phyloP scores from a whole-genome alignment of 2,329 filamentous ascomycete genomes.

The Alternaria angustiovoidea region DNA sequence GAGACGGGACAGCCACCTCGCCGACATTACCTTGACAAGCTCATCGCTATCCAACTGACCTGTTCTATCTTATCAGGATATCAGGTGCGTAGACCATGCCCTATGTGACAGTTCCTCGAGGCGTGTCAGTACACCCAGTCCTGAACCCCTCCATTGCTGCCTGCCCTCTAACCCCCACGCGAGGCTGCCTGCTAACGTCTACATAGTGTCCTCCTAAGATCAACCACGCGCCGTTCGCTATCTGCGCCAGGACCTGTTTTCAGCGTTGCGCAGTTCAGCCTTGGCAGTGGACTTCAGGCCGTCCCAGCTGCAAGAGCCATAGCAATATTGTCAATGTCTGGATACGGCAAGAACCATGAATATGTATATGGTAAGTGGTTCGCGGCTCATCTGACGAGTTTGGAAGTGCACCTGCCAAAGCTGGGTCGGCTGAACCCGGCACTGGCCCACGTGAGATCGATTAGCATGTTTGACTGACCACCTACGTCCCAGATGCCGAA shows the following conservation, averaged over 20 bases:
- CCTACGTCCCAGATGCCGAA: conserved; percentile 63
- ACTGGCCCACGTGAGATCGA: conserved; percentile 47
- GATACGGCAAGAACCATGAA: conserved; percentile 78
- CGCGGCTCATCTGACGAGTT: conserved; percentile 52
- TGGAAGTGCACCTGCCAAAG: conserved; percentile 46
- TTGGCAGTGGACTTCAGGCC: conserved; percentile 62
- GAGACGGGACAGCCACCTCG: conserved; percentile 20
- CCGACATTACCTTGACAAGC: conserved; percentile 18
- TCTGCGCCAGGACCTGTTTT: conserved; percentile 36
- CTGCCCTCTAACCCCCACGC: conserved; percentile 33
- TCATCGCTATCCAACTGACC: conserved; percentile 48
- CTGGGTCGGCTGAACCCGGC: conserved; percentile 47
- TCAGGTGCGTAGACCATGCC: conserved; percentile 43
- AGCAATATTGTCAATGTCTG: conserved; percentile 77
- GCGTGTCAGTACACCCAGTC: conserved; percentile 25
- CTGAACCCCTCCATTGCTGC: conserved; percentile 36
- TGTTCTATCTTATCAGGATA: conserved; percentile 44
- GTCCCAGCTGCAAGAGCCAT: conserved; percentile 40
- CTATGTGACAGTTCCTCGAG: conserved; percentile 20
- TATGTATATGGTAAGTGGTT: conserved; percentile 80
- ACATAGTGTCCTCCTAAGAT: conserved; percentile 41
- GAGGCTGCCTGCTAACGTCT: conserved; percentile 41
- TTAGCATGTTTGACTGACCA: conserved; percentile 55
- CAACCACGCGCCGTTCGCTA: conserved; percentile 39
- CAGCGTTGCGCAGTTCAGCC: conserved; percentile 44